Evolutionary conservation across 2,329 filamentous ascomycete species (phyloP).

Genomic region (Botryotinia calthae): DNA sequence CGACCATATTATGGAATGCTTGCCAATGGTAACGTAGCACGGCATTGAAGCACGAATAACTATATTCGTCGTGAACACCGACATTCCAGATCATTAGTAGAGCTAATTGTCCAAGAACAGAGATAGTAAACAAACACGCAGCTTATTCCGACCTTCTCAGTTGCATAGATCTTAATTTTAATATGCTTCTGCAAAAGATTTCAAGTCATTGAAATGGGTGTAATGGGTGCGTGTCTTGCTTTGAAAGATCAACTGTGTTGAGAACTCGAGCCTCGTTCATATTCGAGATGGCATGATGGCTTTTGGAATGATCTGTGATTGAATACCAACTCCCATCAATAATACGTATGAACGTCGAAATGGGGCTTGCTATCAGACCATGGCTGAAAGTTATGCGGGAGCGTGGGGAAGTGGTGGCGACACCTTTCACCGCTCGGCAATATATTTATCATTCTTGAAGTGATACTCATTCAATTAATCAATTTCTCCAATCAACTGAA

Average conservation of each 20-base stretch:
- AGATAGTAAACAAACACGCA: not conserved
- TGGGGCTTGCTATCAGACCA: not conserved
- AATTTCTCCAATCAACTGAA: not conserved
- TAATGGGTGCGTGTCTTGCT: not conserved
- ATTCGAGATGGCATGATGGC: not conserved
- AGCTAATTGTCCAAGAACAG: not conserved
- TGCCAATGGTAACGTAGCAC: not conserved
- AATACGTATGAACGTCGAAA: not conserved
- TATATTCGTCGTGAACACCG: not conserved
- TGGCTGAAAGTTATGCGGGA: not conserved
- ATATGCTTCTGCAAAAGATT: not conserved
- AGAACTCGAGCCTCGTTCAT: not conserved
- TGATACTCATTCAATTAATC: not conserved
- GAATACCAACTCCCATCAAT: not conserved
- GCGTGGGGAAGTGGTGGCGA: conserved; percentile 3
- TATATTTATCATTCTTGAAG: not conserved
- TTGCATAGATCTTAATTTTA: not conserved
- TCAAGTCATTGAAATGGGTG: not conserved
- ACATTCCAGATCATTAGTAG: not conserved
- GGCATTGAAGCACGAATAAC: conserved; percentile 4
- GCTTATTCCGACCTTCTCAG: not conserved
- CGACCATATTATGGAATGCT: not conserved
- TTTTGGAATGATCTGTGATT: not conserved
- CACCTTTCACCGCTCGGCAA: conserved; percentile 6
- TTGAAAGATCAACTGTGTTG: not conserved